Evolutionary conservation across 805 yeast species (phyloP).

Genomic region (Yarrowia sp.): DNA sequence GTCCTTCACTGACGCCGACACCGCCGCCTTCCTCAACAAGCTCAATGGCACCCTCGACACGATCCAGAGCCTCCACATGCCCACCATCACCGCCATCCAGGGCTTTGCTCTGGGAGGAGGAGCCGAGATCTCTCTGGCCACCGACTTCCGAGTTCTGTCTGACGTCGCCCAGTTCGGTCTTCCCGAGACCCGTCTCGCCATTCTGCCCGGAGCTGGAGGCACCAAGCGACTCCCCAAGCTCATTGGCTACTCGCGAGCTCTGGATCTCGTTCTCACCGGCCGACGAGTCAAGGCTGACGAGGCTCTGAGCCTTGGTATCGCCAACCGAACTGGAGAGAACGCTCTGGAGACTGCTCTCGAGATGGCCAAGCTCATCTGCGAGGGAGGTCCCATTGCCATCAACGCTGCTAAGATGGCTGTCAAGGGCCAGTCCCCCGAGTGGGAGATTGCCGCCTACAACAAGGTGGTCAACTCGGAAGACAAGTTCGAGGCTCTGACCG

Average conservation of each 20-base stretch:
- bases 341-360: constrained; percentile 34
- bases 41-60: constrained; percentile 38
- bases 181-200: constrained; percentile 51
- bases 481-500: constrained; percentile 43
- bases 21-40: constrained; percentile 34
- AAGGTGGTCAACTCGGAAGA: constrained; percentile 37
- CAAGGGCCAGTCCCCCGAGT: constrained; percentile 33
- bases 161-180: constrained; percentile 42
- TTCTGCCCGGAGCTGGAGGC: constrained; percentile 54
- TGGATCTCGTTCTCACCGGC: constrained; percentile 48
- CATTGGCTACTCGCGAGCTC: constrained; percentile 51
- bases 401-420: constrained; percentile 37
- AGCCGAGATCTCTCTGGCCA: constrained; percentile 44
- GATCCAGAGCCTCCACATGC: constrained; percentile 39
- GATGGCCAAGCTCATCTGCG: constrained; percentile 34
- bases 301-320: constrained; percentile 44
- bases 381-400: constrained; percentile 38
- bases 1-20: constrained; percentile 36
- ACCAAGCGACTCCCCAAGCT: constrained; percentile 51
- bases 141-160: constrained; percentile 44
- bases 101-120: constrained; percentile 50
- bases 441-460: constrained; percentile 34
- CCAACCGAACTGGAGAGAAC: constrained; percentile 34
- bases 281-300: constrained; percentile 40
- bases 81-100: constrained; percentile 46